Conservation (phyloP, 768 basidiomycete species). For the Suillus americanus region DNA sequence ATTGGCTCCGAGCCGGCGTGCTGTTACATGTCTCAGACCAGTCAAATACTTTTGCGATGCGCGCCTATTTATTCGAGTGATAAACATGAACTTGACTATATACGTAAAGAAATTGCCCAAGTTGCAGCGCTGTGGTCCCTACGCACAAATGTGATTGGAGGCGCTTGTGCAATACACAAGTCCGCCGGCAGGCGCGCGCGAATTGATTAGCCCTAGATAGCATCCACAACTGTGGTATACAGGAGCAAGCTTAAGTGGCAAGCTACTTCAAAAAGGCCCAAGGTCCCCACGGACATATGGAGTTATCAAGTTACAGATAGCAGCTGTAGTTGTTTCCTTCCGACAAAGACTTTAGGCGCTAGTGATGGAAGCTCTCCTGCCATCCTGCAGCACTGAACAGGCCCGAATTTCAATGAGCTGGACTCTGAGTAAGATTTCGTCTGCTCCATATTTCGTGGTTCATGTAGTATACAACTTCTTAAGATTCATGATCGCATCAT, state of each 20-base stretch:
- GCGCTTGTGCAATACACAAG: not conserved
- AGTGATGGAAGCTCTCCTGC: not conserved
- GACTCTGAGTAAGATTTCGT: not conserved
- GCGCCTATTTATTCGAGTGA: not conserved
- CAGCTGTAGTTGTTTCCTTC: not conserved
- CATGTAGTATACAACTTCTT: not conserved
- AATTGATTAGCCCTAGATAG: not conserved
- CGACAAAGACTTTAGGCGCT: not conserved
- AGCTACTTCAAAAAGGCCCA: not conserved
- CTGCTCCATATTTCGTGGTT: not conserved
- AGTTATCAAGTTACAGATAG: not conserved
- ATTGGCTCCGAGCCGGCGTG: not conserved
- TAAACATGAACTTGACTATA: not conserved
- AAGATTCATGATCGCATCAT: not conserved
- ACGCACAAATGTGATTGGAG: not conserved
- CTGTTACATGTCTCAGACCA: not conserved
- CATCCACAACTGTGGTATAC: not conserved
- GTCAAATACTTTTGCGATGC: not conserved
- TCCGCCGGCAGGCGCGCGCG: not conserved
- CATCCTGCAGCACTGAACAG: not conserved
- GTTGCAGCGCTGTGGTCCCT: not conserved
- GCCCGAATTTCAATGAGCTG: too few relatives aligned
- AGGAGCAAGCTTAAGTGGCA: not conserved
- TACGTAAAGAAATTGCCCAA: not conserved
- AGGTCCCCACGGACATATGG: not conserved